A percentile compares a stretch with the other conserved stretches of the same genome.
phyloP scores from a whole-genome alignment of 768 basidiomycete genomes.

The Tricholoma terreum region DNA sequence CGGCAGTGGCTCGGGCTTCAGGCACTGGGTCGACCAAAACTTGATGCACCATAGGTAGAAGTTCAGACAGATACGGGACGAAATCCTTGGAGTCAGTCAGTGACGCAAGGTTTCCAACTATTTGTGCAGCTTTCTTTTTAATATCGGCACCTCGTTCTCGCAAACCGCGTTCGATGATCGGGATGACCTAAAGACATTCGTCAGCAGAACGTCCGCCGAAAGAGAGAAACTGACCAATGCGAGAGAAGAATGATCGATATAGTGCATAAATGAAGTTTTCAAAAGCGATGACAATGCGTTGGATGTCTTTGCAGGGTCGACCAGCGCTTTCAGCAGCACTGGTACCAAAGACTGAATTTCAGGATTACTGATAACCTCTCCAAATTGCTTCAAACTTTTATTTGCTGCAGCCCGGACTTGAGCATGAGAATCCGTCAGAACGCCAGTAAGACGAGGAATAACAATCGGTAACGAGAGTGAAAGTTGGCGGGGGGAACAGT shows the following conservation, averaged over 20 bases:
- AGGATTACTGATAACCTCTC: slow-evolving; percentile 97
- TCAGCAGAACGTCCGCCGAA: not conserved
- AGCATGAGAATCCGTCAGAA: slow-evolving; percentile 95
- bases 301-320: slow-evolving; percentile 90
- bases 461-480: slow-evolving; percentile 94
- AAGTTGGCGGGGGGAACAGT: slow-evolving; percentile 92
- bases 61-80: slow-evolving; percentile 85
- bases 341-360: slow-evolving; percentile 92
- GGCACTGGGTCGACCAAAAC: slow-evolving; percentile 97
- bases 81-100: slow-evolving; percentile 90
- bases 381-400: slow-evolving; percentile 94
- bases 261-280: slow-evolving; percentile 96
- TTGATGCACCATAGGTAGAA: slow-evolving; percentile 86
- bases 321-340: slow-evolving; percentile 87
- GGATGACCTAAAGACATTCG: slow-evolving; percentile 63
- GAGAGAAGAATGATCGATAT: slow-evolving; percentile 94
- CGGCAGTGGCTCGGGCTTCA: slow-evolving; percentile 95
- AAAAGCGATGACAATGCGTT: slow-evolving; percentile 81
- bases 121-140: slow-evolving; percentile 94
- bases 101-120: slow-evolving; percentile 95
- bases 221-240: slow-evolving; percentile 62
- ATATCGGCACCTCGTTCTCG: slow-evolving; percentile 90
- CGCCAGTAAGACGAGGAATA: slow-evolving; percentile 92
- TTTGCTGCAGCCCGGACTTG: slow-evolving; percentile 94
- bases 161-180: slow-evolving; percentile 91